Conservation (phyloP, 2,329 filamentous ascomycete species). For the Colletotrichum sp. region DNA sequence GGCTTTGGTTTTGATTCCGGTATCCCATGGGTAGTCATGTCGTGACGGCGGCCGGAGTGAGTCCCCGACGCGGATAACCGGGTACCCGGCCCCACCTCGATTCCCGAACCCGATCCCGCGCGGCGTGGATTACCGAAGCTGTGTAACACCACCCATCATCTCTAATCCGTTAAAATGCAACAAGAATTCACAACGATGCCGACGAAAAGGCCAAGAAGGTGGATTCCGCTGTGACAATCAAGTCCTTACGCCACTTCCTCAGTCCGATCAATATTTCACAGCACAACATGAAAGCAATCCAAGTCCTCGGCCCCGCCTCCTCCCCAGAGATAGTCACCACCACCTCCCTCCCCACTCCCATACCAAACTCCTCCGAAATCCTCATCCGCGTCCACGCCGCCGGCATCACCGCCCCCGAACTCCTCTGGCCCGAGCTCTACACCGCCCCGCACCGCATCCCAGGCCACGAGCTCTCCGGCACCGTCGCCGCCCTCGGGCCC, state of each 20-base stretch:
- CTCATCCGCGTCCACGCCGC: slow-evolving; percentile 36
- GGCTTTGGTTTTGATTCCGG: not conserved
- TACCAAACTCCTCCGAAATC: slow-evolving; percentile 22
- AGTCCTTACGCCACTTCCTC: no score
- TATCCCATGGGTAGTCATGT: not conserved
- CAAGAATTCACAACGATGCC: no score
- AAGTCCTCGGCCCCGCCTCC: slow-evolving; percentile 29
- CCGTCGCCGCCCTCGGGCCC: slow-evolving; percentile 29
- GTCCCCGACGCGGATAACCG: not conserved
- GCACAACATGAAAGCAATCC: slow-evolving; percentile 35
- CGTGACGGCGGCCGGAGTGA: rapidly evolving
- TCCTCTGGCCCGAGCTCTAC: slow-evolving; percentile 38
- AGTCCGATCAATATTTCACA: not conserved
- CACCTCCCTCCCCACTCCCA: slow-evolving; percentile 21
- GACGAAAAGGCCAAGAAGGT: no score
- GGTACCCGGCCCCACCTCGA: not conserved
- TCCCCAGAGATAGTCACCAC: slow-evolving; percentile 23
- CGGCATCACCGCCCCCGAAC: slow-evolving; percentile 38
- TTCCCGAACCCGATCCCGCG: not conserved
- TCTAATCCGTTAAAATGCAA: no score
- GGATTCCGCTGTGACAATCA: no score
- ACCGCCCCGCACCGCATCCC: slow-evolving; percentile 27
- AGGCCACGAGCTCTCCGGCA: slow-evolving; percentile 39
- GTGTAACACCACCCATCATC: rapidly evolving
- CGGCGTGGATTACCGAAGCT: not conserved